Evolutionary conservation across 345 rosid genomes (phyloP).

Genomic region (Salix brachista): DNA sequence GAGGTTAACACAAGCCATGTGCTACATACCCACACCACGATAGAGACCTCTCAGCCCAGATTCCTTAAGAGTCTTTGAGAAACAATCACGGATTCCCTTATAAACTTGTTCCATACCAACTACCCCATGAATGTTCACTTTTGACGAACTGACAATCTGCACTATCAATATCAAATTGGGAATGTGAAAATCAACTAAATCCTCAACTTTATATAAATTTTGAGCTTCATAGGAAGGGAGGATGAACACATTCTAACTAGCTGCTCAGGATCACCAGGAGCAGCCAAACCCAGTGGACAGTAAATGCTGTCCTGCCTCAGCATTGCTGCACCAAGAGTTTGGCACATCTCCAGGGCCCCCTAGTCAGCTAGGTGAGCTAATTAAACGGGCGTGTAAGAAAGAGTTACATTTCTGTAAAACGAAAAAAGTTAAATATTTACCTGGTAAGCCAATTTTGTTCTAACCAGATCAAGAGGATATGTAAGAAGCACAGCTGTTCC

Average conservation of each 20-base stretch:
- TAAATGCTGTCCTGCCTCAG: neutral
- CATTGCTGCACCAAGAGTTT: neutral
- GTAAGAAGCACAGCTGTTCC: conserved; percentile 92
- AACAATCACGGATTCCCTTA: conserved; percentile 78
- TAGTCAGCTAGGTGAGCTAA: neutral
- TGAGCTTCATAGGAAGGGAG: neutral
- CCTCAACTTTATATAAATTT: neutral
- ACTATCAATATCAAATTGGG: conserved; percentile 17
- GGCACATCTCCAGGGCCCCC: neutral
- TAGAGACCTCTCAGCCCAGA: conserved; percentile 78
- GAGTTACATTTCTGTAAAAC: neutral
- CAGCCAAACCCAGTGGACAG: conserved; percentile 1
- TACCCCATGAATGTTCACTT: conserved; percentile 32
- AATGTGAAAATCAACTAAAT: conserved; percentile 2
- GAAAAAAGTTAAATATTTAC: conserved; percentile 24
- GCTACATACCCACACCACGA: conserved; percentile 80
- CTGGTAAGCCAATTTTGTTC: conserved; percentile 93
- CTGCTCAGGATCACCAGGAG: neutral
- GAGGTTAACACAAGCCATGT: conserved; percentile 11
- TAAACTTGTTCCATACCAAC: conserved; percentile 45
- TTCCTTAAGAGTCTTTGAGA: conserved; percentile 61
- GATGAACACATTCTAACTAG: neutral
- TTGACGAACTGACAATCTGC: conserved; percentile 67
- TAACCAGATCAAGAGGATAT: conserved; percentile 84
- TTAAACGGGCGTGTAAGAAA: neutral